A percentile compares a stretch with the other conserved stretches of the same genome.
These are phyloP conservation scores for Parastagonospora avenae DNA, from an alignment of 2,329 filamentous ascomycete genomes.

Conservation along the genomic window DNA sequence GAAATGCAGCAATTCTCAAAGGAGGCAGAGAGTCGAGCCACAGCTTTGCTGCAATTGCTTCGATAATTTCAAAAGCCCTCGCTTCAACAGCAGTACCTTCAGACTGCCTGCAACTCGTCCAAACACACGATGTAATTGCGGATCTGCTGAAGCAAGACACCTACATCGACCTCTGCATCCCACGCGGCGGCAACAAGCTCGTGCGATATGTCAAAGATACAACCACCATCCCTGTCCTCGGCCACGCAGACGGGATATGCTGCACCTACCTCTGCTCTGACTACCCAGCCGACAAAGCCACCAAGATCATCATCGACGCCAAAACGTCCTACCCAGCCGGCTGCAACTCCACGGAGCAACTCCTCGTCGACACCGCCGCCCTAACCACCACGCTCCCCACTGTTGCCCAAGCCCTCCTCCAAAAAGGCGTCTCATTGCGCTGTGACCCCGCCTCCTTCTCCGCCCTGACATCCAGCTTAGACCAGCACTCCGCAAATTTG, in stretches of 20 bases:
- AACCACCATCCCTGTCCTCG: slow-evolving; percentile 93
- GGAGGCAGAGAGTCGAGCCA: slow-evolving; percentile 94
- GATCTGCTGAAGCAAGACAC: slow-evolving; percentile 84
- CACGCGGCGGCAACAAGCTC: slow-evolving; percentile 86
- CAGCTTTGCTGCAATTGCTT: slow-evolving; percentile 91
- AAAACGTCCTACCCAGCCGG: slow-evolving; percentile 95
- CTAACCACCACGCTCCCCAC: slow-evolving; percentile 70
- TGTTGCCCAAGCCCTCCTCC: slow-evolving; percentile 74
- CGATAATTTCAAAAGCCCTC: slow-evolving; percentile 80
- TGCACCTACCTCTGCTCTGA: slow-evolving; percentile 81
- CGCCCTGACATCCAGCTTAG: slow-evolving; percentile 60
- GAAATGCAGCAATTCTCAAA: slow-evolving; percentile 95
- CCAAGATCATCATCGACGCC: slow-evolving; percentile 81
- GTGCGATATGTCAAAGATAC: slow-evolving; percentile 87
- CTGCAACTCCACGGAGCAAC: slow-evolving; percentile 91
- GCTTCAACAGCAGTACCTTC: slow-evolving; percentile 76
- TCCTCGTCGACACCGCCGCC: slow-evolving; percentile 78
- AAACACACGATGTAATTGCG: slow-evolving; percentile 87
- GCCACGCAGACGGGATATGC: slow-evolving; percentile 94
- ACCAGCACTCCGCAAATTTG: slow-evolving; percentile 47
- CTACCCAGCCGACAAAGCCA: slow-evolving; percentile 73
- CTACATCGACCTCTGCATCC: slow-evolving; percentile 93
- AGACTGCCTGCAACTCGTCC: slow-evolving; percentile 89
- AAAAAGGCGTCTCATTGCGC: slow-evolving; percentile 78
- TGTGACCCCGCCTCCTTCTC: slow-evolving; percentile 75